Evolutionary conservation across 2,329 filamentous ascomycete species (phyloP).

Genomic region (Exophiala lecanii-corni): DNA sequence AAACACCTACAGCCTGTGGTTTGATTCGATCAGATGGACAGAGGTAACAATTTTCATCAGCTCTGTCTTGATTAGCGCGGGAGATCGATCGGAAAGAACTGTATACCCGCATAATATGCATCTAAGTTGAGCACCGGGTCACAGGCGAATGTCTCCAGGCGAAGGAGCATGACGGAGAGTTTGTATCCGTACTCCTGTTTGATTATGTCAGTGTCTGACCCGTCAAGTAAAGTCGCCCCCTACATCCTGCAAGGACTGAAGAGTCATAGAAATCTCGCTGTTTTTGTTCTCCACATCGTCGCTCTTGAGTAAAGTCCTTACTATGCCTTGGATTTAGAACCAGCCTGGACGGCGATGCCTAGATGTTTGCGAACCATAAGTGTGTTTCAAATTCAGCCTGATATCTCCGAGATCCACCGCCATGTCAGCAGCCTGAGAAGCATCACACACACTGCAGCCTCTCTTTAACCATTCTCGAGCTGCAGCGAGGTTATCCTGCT

Average conservation of each 20-base stretch:
- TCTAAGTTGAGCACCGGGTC: conserved; percentile 33
- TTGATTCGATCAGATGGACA: conserved; percentile 57
- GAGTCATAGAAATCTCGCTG: neutral
- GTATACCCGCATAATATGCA: conserved; percentile 38
- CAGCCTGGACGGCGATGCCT: no score
- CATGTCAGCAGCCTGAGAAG: conserved; percentile 51
- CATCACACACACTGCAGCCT: conserved; percentile 56
- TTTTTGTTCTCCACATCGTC: conserved; percentile 2
- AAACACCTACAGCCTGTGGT: conserved; percentile 52
- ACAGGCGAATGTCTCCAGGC: conserved; percentile 59
- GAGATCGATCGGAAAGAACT: conserved; percentile 14
- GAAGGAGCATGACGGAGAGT: conserved; percentile 62
- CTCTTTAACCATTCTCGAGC: conserved; percentile 71
- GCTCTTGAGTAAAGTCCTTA: conserved; percentile 24
- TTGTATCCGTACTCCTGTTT: conserved; percentile 59
- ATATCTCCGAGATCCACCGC: conserved; percentile 61
- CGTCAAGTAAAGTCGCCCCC: neutral
- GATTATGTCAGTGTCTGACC: no score
- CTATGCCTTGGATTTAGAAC: no score
- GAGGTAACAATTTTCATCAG: conserved; percentile 55
- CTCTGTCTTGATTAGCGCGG: conserved; percentile 46
- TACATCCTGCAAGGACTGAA: conserved; percentile 12
- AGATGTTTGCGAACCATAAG: conserved; percentile 50
- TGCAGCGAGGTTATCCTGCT: conserved; percentile 48
- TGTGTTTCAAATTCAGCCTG: conserved; percentile 62